Evolutionary conservation across 108 stramenopile species (phyloP).

Genomic region (Asterionellopsis glacialis): DNA sequence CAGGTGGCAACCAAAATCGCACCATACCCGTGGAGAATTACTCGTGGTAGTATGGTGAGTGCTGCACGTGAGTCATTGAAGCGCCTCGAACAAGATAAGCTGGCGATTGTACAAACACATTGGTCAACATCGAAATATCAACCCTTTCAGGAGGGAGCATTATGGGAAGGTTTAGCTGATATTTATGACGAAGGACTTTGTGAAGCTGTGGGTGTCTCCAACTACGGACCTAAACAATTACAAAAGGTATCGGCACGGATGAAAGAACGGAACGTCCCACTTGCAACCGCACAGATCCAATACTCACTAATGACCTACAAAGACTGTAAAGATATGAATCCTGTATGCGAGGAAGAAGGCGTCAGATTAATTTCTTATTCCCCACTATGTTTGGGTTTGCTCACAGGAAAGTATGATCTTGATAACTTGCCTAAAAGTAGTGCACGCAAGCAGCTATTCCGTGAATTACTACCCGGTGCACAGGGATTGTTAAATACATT

Average conservation of each 20-base stretch:
- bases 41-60: constrained; percentile 50
- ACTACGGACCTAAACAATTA: constrained; percentile 77
- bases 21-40: constrained; percentile 85
- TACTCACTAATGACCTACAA: constrained; percentile 77
- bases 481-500: constrained; percentile 58
- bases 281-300: constrained; percentile 80
- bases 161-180: constrained; percentile 81
- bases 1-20: constrained; percentile 85
- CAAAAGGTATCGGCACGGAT: constrained; percentile 32
- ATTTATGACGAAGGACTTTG: constrained; percentile 71
- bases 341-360: constrained; percentile 62
- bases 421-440: constrained; percentile 68
- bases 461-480: constrained; percentile 73
- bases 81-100: constrained; percentile 68
- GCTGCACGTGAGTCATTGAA: constrained; percentile 59
- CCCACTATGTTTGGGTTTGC: constrained; percentile 75
- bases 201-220: constrained; percentile 76
- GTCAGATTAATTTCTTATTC: constrained; percentile 78
- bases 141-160: constrained; percentile 72
- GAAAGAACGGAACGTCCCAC: constrained; percentile 64
- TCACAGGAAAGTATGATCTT: constrained; percentile 75
- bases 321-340: constrained; percentile 61
- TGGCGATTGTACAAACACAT: constrained; percentile 74
- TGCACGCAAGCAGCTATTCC: constrained; percentile 73
- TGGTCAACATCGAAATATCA: constrained; percentile 86